These are phyloP conservation scores for Colletotrichum eleusines DNA, from an alignment of 2,329 filamentous ascomycete genomes.

Conservation along the genomic window DNA sequence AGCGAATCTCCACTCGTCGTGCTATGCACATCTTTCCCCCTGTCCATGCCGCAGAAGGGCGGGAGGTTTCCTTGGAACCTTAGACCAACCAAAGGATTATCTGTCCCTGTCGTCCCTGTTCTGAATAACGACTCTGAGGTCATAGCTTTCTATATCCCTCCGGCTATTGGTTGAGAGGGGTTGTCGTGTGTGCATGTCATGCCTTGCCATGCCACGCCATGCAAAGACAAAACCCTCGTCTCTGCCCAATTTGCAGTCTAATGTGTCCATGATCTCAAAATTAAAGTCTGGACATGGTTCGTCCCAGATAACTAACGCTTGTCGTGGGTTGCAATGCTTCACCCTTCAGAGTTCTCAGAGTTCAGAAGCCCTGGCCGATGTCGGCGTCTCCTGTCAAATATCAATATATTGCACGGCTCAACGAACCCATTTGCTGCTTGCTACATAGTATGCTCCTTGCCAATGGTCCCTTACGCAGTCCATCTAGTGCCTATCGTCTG, in stretches of 20 bases:
- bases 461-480: background rate
- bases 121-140: slow-evolving; percentile 33
- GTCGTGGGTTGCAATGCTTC: slow-evolving; percentile 16
- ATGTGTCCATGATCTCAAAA: slow-evolving; percentile 31
- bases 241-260: slow-evolving; percentile 4
- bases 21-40: slow-evolving; percentile 13
- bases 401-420: background rate
- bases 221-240: slow-evolving; percentile 8
- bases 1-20: slow-evolving; percentile 32
- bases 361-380: background rate
- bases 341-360: background rate
- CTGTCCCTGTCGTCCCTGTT: slow-evolving; percentile 11
- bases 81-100: slow-evolving; percentile 18
- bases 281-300: slow-evolving; percentile 34
- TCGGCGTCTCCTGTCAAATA: background rate
- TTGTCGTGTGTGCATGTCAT: background rate
- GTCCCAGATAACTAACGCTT: slow-evolving; percentile 32
- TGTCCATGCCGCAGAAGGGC: slow-evolving; percentile 35
- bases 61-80: slow-evolving; percentile 38
- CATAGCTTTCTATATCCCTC: slow-evolving; percentile 30
- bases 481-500: background rate
- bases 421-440: background rate
- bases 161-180: slow-evolving; percentile 24
- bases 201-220: background rate
- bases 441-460: background rate